These are phyloP conservation scores for Theobroma cacao DNA, from an alignment of 345 rosid genomes.

Conservation along the genomic window DNA sequence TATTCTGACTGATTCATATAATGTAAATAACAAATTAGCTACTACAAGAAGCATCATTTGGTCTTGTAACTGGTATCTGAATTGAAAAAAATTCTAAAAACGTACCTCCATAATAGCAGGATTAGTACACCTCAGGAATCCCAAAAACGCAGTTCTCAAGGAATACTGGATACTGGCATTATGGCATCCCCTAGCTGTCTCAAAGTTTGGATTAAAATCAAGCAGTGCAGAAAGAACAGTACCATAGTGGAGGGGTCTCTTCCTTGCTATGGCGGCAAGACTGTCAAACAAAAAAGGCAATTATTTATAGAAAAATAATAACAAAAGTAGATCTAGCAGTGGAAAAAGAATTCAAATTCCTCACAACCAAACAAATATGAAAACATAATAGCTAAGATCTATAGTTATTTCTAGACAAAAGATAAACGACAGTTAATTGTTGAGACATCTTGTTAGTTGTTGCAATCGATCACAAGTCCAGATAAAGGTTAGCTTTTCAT, in stretches of 20 bases:
- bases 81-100: not conserved
- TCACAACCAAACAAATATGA: not conserved
- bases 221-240: constrained; percentile 70
- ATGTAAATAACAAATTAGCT: not conserved
- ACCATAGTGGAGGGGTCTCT: constrained; percentile 72
- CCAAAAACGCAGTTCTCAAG: constrained; percentile 85
- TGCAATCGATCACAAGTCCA: not conserved
- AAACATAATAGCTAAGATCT: not conserved
- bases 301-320: not conserved
- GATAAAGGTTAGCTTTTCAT: not conserved
- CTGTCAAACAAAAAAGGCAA: constrained; percentile 47
- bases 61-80: not conserved
- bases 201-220: constrained; percentile 64
- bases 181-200: constrained; percentile 59
- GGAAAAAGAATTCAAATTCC: not conserved
- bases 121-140: constrained; percentile 80
- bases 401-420: not conserved
- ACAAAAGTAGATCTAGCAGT: not conserved
- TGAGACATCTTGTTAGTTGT: not conserved
- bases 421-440: not conserved
- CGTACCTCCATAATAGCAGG: constrained; percentile 76
- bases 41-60: not conserved
- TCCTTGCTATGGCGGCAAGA: constrained; percentile 87
- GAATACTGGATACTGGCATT: constrained; percentile 76
- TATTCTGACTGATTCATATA: not conserved